Evolutionary conservation across 2,329 filamentous ascomycete genomes (phyloP).

Genomic region (Cercospora nicotianae): DNA sequence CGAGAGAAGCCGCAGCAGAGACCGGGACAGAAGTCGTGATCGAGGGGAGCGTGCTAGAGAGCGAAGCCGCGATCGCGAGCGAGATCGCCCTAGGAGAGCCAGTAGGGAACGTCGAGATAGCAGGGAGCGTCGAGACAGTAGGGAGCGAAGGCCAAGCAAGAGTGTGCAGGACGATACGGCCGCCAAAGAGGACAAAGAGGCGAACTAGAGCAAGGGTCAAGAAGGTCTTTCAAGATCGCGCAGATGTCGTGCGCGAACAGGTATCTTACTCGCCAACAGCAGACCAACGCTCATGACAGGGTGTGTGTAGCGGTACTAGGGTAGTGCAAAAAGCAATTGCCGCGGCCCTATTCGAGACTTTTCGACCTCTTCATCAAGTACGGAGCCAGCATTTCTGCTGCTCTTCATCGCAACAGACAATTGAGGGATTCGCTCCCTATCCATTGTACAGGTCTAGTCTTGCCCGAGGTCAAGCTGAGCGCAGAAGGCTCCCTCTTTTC

Average conservation of each 20-base stretch:
- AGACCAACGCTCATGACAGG: background rate
- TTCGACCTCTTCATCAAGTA: background rate
- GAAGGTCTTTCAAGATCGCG: background rate
- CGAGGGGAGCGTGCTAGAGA: conserved; percentile 28
- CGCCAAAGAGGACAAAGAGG: background rate
- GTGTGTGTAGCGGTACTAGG: background rate
- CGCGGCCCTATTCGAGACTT: background rate
- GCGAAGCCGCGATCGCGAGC: conserved; percentile 10
- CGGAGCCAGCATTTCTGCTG: background rate
- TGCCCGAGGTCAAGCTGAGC: background rate
- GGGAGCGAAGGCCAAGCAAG: conserved; percentile 12
- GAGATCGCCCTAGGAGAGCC: background rate
- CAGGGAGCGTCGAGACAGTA: background rate
- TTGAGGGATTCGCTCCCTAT: background rate
- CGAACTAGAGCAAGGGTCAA: background rate
- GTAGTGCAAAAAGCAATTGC: background rate
- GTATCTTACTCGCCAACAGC: background rate
- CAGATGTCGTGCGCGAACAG: background rate
- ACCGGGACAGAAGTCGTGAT: conserved; percentile 32
- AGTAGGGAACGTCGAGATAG: conserved; percentile 10
- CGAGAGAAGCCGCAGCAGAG: conserved; percentile 18
- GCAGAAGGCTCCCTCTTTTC: background rate
- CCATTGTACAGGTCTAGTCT: background rate
- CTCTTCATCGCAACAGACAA: background rate
- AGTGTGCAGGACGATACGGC: background rate